Conservation (phyloP, 129 eudicot genomes). For the Tanacetum coccineum region DNA sequence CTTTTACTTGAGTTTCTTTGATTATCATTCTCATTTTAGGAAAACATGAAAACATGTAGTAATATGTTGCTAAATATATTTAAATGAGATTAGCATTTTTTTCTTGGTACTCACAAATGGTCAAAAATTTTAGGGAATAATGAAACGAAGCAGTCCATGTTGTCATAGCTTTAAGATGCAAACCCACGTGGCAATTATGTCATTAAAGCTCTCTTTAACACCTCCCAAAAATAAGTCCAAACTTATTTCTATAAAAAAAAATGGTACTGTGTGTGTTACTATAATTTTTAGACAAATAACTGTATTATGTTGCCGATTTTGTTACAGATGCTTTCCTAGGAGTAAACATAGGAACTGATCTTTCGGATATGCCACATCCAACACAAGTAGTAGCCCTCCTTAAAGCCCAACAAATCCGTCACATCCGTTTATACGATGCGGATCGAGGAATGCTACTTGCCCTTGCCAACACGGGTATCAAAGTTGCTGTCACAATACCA, state of each 20-base stretch:
- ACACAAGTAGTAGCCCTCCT: slow-evolving; percentile 83
- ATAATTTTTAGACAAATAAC: too few species aligned
- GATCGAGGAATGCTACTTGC: slow-evolving; percentile 87
- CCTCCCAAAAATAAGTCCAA: background rate
- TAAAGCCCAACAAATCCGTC: slow-evolving; percentile 65
- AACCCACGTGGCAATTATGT: background rate
- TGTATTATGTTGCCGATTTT: background rate
- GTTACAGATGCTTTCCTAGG: slow-evolving; percentile 73
- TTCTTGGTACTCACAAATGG: slow-evolving; percentile 5
- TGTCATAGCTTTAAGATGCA: slow-evolving; percentile 13
- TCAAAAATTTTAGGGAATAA: slow-evolving; percentile 8
- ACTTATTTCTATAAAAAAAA: background rate
- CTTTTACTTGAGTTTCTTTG: too few species aligned
- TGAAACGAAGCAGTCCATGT: slow-evolving; percentile 9
- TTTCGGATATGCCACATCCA: slow-evolving; percentile 88
- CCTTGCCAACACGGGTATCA: slow-evolving; percentile 68
- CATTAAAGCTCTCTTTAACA: too few species aligned
- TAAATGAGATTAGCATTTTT: background rate
- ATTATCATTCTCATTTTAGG: too few species aligned
- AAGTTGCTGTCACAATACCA: slow-evolving; percentile 67
- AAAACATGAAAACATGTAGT: too few species aligned
- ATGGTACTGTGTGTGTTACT: too few species aligned
- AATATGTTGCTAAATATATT: too few species aligned
- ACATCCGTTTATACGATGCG: slow-evolving; percentile 68
- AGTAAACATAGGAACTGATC: slow-evolving; percentile 77